These are phyloP conservation scores for Naganishia cerealis DNA, from an alignment of 1,284 basidiomycete species.

Conservation along the genomic window DNA sequence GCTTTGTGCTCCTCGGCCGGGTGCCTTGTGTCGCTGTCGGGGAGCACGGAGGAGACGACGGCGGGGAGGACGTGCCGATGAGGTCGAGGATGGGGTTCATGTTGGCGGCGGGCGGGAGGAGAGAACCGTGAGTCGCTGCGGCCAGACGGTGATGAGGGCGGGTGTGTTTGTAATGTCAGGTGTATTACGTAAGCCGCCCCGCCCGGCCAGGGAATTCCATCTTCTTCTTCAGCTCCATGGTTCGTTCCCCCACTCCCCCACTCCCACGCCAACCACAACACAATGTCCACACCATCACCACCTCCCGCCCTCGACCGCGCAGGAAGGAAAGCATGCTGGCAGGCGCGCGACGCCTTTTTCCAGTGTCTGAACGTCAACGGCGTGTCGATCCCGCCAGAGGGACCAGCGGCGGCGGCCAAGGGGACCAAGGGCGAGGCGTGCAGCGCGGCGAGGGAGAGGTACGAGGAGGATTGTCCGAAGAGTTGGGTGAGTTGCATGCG, in stretches of 20 bases:
- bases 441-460: slow-evolving; percentile 43
- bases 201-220: background rate
- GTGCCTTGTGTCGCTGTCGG: background rate
- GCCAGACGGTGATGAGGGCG: no score
- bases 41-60: background rate
- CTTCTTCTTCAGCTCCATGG: background rate
- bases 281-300: slow-evolving; percentile 35
- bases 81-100: background rate
- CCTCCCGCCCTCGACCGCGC: slow-evolving; percentile 50
- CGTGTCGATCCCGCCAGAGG: slow-evolving; percentile 45
- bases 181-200: background rate
- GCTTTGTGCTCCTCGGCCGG: background rate
- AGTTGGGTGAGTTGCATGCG: slow-evolving; percentile 52
- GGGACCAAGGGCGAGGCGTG: slow-evolving; percentile 44
- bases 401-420: slow-evolving; percentile 21
- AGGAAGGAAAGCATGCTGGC: slow-evolving; percentile 54
- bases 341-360: slow-evolving; percentile 53
- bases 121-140: no score
- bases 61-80: slow-evolving; percentile 1
- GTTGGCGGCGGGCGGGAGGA: no score
- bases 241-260: background rate
- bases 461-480: slow-evolving; percentile 51
- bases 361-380: slow-evolving; percentile 50
- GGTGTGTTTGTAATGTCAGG: slow-evolving; percentile 5
- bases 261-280: background rate